Evolutionary conservation across 768 basidiomycete genomes (phyloP), one percentile per base, ranked within the genome.

Genomic region (Peribolospora kevripleyi): DNA sequence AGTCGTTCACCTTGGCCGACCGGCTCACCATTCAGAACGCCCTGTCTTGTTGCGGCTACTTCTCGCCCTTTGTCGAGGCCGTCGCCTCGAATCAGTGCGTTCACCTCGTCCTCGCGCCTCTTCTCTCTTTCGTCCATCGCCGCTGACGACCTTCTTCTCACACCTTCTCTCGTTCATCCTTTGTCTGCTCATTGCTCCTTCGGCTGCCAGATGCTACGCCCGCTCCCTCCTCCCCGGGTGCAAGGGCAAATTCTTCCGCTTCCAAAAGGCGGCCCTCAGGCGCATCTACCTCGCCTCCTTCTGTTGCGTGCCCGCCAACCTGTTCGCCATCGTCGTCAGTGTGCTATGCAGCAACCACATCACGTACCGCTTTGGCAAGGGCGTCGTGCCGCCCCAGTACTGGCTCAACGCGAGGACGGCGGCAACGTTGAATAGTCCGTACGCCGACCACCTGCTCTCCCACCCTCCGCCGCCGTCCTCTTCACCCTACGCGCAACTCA

Each of bases 361-460:
- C 65, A 85, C 82, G 25, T 84, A 84, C 65, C 73, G 83, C 52
- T 85, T 85, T 65, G 82, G 82, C 7, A 85, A 84, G 70, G 83
- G 84, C 57, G 78, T 84, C 77, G 83, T 80, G 73, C 83, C 82
- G 55, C 81, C 82, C 71, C 76, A 79, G 10, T 85, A 86, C 66
- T 72, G 82, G 42, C 71, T 85, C 48, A 78, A 77, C 68, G 69
- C 76, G 72, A 74, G 72, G 56, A 78, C 75, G 57, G 81, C 84
- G 79, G 80, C 79, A 25, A 25, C 25, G 25, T 25, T 25, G 25
- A 25, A 25, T 1, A 25, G 25, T 25, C 25, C 25, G 25, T 25
- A 25, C 25, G 25, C 25, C 25, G 25, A 25, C 25, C 25, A 25
- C 25, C 25, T 25, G 25, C 25, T 25, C 25, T 25, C 25, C 25